These are phyloP conservation scores for Metschnikowia continentalis DNA, from an alignment of 805 yeast species.

Conservation along the genomic window DNA sequence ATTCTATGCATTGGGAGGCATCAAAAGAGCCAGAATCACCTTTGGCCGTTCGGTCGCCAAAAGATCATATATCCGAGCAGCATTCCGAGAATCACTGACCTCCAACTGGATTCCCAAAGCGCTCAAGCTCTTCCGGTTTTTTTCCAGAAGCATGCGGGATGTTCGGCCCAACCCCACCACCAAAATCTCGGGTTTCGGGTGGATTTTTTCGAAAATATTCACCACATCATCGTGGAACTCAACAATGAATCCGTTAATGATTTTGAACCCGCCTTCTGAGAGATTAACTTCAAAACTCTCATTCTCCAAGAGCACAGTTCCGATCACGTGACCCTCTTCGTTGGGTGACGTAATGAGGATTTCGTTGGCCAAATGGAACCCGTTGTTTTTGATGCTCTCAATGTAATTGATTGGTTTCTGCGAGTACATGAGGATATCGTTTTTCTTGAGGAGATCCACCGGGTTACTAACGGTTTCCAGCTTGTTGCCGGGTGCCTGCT, in stretches of 20 bases:
- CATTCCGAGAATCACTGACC: constrained; percentile 56
- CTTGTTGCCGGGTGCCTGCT: constrained; percentile 33
- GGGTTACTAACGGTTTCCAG: constrained; percentile 40
- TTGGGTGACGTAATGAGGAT: constrained; percentile 44
- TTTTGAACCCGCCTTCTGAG: constrained; percentile 41
- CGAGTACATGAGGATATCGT: constrained; percentile 40
- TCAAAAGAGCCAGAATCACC: constrained; percentile 66
- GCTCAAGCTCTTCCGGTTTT: constrained; percentile 46
- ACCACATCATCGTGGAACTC: constrained; percentile 43
- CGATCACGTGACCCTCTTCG: constrained; percentile 36
- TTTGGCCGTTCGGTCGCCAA: constrained; percentile 76
- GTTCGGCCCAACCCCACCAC: constrained; percentile 68
- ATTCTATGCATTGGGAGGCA: constrained; percentile 58
- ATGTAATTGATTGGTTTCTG: constrained; percentile 41
- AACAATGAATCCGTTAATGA: constrained; percentile 48
- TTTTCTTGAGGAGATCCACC: constrained; percentile 40
- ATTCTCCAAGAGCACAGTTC: constrained; percentile 48
- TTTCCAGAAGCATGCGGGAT: constrained; percentile 59
- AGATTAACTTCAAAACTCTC: constrained; percentile 62
- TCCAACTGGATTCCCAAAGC: constrained; percentile 68
- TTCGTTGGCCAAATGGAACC: constrained; percentile 56
- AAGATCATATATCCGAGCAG: constrained; percentile 68
- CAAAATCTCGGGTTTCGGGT: constrained; percentile 75
- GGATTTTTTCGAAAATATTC: constrained; percentile 48
- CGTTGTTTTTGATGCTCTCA: constrained; percentile 45